Evolutionary conservation across 805 yeast genomes (phyloP).

Genomic region (Monosporozyma aquatica): DNA sequence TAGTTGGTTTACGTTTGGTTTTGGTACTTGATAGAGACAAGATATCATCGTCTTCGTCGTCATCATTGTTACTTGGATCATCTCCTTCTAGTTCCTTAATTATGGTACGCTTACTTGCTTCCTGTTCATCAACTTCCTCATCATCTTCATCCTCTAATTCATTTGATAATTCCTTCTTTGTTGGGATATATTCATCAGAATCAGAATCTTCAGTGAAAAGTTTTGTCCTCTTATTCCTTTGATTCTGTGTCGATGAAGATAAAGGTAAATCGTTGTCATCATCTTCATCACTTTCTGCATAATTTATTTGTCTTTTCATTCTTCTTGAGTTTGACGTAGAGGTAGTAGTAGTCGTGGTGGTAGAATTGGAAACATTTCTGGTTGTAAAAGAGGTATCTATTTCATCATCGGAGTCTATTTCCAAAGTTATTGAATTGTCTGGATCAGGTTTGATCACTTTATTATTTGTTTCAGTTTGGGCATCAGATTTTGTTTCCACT

Average conservation of each 20-base stretch:
- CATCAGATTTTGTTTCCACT: background rate
- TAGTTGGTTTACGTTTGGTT: conserved; percentile 9
- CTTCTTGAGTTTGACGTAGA: conserved; percentile 10
- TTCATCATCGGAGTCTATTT: conserved; percentile 1
- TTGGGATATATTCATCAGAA: conserved; percentile 27
- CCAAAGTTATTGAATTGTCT: background rate
- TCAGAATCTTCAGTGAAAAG: conserved; percentile 15
- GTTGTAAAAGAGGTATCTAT: conserved; percentile 3
- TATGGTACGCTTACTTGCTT: no score
- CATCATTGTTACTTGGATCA: conserved; percentile 18
- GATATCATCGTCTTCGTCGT: conserved; percentile 33
- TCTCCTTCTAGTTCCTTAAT: conserved; percentile 4
- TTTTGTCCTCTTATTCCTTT: conserved; percentile 12
- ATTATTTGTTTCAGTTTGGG: background rate
- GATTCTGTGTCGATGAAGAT: conserved; percentile 4
- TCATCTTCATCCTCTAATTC: conserved; percentile 34
- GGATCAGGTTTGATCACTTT: background rate
- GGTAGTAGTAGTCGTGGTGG: no score
- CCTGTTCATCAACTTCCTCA: conserved; percentile 12
- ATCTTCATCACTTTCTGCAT: conserved; percentile 33
- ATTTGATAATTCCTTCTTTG: conserved; percentile 8
- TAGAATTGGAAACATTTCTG: no score
- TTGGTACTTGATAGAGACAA: conserved; percentile 17
- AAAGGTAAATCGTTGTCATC: conserved; percentile 31
- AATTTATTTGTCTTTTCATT: conserved; percentile 25